Conservation (phyloP, 495 filamentous ascomycete genomes). For the Beverwykella pulmonaria region DNA sequence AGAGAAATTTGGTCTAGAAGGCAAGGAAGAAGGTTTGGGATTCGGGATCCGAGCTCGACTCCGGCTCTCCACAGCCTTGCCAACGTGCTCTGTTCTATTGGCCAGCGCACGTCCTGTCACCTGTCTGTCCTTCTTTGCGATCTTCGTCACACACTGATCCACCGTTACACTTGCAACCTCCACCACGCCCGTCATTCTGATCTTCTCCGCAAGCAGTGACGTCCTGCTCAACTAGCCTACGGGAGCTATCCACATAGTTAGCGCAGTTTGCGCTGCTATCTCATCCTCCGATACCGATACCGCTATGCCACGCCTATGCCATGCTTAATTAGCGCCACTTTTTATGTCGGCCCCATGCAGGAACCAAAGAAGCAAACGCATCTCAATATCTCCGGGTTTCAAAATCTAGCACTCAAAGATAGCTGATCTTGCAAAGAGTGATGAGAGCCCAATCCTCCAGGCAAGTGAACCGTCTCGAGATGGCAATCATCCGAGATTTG, state of each 20-base stretch:
- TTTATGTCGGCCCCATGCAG: background rate
- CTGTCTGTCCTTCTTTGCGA: background rate
- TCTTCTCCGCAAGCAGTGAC: background rate
- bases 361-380: background rate
- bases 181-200: no score
- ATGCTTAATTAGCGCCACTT: no score
- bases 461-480: background rate
- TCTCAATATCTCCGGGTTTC: no score
- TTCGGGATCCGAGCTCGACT: background rate
- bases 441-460: background rate
- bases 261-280: background rate
- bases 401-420: background rate
- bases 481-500: no score
- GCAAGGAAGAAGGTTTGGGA: no score
- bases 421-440: background rate
- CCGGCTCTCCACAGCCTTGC: conserved; percentile 10
- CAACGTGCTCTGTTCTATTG: conserved; percentile 12
- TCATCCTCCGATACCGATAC: conserved; percentile 1
- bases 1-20: background rate
- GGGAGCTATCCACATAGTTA: background rate
- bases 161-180: background rate
- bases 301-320: no score
- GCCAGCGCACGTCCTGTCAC: background rate
- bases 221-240: background rate
- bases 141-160: background rate